Base-by-base conservation (phyloP, 2,329 filamentous ascomycete species). In the Teratosphaeria zuluensis region DNA sequence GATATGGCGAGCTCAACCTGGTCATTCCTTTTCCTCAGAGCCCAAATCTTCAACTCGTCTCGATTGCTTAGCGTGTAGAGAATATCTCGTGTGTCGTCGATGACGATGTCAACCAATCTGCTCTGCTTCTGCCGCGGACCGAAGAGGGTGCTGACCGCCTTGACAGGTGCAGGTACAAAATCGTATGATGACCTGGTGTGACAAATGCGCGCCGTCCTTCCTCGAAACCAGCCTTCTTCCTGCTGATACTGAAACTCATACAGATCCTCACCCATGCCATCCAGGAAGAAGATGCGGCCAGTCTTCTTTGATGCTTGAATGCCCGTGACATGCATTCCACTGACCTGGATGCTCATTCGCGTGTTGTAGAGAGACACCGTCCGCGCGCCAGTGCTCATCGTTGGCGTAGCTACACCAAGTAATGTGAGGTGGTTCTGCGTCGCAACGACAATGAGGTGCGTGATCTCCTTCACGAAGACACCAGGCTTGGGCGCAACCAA, bases 161-260 rank as follows among this genome's bases (percentile, higher is more conserved):
- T 66, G 31, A 70, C 60, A 77, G 61, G 78, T 73, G 70, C 70
- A 30, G 73, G 72, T 7, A 74, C 70, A 54, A 79, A 73, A 58
- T 73, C 74, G 59, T 78, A 66, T 48, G 62, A 58, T 46, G 57
- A 61, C 51, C 64, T 65, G 54, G 87, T 92, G 72, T 96, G 94
- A 48, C 67, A 69, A 51, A 71, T 62, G 14, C 63, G 59, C 70
- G 95, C 95, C 63, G 92, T 85, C 75, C 92, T 96, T 61, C 87
- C 86, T 71, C 90, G 87, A 71, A 99, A 99, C 94, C 94, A 99
- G 66, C 89, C 88, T 75, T 99, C 94, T 73, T 97, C 91, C 69
- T 96, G 91, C 74, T 97, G 92, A 72, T 99, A 99, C 65, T 88
- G 92, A 57, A 99, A 82, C 74, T 99, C 94, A 72, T 94, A 90